phyloP scores from a whole-genome alignment of 805 yeast genomes.

The Kluyveromyces siamensis region DNA sequence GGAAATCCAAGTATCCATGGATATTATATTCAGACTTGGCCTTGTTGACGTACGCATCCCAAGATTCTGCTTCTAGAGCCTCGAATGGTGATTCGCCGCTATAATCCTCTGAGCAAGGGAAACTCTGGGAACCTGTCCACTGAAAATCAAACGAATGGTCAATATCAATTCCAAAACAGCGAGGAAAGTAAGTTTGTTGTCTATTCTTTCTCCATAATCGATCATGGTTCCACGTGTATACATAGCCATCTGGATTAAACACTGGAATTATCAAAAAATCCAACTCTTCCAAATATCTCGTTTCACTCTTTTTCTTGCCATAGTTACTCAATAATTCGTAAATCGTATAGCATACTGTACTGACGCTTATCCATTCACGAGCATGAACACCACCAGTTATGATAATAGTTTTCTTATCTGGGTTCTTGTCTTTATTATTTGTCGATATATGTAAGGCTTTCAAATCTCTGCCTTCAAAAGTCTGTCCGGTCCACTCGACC shows the following conservation, averaged over 20 bases:
- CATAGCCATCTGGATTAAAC: conserved; percentile 87
- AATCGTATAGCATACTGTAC: conserved; percentile 54
- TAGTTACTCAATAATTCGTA: conserved; percentile 40
- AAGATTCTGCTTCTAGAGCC: conserved; percentile 46
- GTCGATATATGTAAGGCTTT: conserved; percentile 58
- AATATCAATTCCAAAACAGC: conserved; percentile 76
- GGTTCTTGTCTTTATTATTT: conserved; percentile 30
- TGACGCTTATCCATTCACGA: conserved; percentile 79
- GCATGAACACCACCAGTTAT: conserved; percentile 84
- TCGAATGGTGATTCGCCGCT: conserved; percentile 69
- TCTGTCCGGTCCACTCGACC: conserved; percentile 62
- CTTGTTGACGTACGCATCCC: conserved; percentile 38
- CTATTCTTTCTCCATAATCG: conserved; percentile 86
- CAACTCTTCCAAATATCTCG: conserved; percentile 42
- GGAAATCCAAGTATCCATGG: conserved; percentile 73
- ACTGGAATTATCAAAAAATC: conserved; percentile 78
- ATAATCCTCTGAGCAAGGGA: conserved; percentile 79
- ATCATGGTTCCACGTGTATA: conserved; percentile 69
- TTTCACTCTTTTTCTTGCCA: conserved; percentile 34
- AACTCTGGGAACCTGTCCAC: conserved; percentile 51
- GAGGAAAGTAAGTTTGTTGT: conserved; percentile 57
- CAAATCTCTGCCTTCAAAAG: conserved; percentile 65
- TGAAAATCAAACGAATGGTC: conserved; percentile 77
- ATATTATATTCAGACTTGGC: conserved; percentile 43
- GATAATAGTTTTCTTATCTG: conserved; percentile 54